These are phyloP conservation scores for Silene latifolia DNA, from an alignment of 148 eudicot genomes.

Conservation along the genomic window DNA sequence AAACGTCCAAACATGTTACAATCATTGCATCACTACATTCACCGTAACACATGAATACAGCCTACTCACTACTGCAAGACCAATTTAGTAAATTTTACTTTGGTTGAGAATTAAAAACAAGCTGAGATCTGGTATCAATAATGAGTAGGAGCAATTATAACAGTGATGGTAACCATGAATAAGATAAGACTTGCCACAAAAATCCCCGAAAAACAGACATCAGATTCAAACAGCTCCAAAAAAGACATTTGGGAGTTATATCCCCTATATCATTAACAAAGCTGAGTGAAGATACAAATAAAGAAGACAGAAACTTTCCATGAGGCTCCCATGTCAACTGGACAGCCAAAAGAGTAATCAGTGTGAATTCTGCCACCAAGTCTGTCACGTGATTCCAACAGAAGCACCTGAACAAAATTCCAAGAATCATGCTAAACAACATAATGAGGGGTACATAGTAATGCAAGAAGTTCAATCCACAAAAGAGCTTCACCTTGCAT, in stretches of 20 bases:
- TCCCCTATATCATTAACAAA: neutral
- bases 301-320: conserved; percentile 45
- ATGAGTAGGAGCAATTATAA: neutral
- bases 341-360: conserved; percentile 95
- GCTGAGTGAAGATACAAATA: conserved; percentile 2
- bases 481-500: conserved; percentile 50
- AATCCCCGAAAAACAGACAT: neutral
- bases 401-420: conserved; percentile 57
- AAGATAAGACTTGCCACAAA: neutral
- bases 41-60: too few relatives aligned
- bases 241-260: neutral
- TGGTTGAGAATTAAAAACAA: neutral
- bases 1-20: too few relatives aligned
- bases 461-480: neutral
- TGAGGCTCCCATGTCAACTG: conserved; percentile 99
- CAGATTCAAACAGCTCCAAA: neutral
- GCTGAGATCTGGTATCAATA: neutral
- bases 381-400: conserved; percentile 94
- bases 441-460: neutral
- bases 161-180: neutral
- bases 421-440: conserved; percentile 14
- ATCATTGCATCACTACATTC: too few relatives aligned
- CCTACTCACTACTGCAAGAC: neutral
- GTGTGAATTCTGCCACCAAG: conserved; percentile 97
- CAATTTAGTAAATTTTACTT: neutral